Base-by-base conservation (phyloP, 2,329 filamentous ascomycete species). In the Gaeumannomyces tritici region DNA sequence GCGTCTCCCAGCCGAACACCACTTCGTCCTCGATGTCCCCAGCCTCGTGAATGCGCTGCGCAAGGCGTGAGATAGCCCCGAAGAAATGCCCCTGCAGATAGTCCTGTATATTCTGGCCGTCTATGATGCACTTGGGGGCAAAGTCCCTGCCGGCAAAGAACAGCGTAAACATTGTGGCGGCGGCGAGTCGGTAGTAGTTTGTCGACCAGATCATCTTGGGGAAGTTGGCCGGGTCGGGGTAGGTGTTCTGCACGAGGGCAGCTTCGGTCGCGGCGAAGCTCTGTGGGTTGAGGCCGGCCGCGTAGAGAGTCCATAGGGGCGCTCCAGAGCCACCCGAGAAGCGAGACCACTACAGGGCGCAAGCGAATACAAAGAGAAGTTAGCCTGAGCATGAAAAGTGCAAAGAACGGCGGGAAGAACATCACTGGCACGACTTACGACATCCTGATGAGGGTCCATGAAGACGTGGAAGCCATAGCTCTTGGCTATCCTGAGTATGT, bases 171-270 rank as follows among this genome's bases (percentile, higher is more conserved):
- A 98, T 91, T 57, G 91, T 93, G 67, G 93, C 91, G 60, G 89
- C 90, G 3, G 89, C 93, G 60, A 98, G 80, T 28, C 95, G 85
- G 65, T 86, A 89, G 74, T 99, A 99, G 73, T 99, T 99, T 61
- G 96, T 98, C 21, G 93, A 92, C 95, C 95, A 99, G 63, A 98
- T 93, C 96, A 99, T 99, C 77, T 97, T 98, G 28, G 95, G 95
- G 67, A 93, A 99, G 1, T 88, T 83, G 29, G 87, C 87, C 11
- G 93, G 91, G 26, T 96, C 84, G 12, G 90, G 87, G 71, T 91
- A 97, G 2, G 90, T 96, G 70, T 98, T 99, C 61, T 99, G 95
- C 8, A 99, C 93, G 64, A 98, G 83, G 51, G 95, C 91, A 4
- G 93, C 93, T 75, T 97, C 89, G 18, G 93, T 99, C 26, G 85